Percentiles rank a stretch among this genome's conserved stretches.
Evolutionary conservation across 2,329 filamentous ascomycete genomes (phyloP).

Genomic region (Clonostachys chloroleuca): DNA sequence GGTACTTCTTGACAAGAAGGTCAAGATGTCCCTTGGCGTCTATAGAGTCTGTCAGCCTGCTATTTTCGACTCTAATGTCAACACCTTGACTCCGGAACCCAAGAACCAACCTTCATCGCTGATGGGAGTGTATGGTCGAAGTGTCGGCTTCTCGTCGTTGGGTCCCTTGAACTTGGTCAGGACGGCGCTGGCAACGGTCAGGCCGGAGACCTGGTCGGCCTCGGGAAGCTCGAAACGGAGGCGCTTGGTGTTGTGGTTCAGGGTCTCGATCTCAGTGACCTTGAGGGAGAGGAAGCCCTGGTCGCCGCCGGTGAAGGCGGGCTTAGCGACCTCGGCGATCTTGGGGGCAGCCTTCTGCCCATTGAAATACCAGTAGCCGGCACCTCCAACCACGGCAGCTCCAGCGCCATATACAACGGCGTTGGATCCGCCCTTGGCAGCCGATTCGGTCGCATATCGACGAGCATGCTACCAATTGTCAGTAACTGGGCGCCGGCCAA

Average conservation of each 20-base stretch:
- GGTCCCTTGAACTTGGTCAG: constrained; percentile 87
- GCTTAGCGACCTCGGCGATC: constrained; percentile 35
- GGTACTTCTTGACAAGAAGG: constrained; percentile 89
- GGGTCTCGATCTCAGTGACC: constrained; percentile 69
- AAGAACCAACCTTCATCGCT: constrained; percentile 71
- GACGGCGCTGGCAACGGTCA: constrained; percentile 79
- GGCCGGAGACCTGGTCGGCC: constrained; percentile 76
- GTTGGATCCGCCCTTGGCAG: constrained; percentile 50
- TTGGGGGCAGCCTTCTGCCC: constrained; percentile 38
- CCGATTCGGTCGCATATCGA: constrained; percentile 64
- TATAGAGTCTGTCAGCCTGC: constrained; percentile 20
- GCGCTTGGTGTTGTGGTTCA: constrained; percentile 95
- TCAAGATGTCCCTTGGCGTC: constrained; percentile 78
- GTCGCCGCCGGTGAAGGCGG: constrained; percentile 73
- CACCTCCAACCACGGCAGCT: constrained; percentile 53
- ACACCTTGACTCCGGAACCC: neutral
- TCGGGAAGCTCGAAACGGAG: constrained; percentile 86
- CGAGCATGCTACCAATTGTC: constrained; percentile 33
- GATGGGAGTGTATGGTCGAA: constrained; percentile 89
- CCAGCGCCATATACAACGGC: constrained; percentile 56
- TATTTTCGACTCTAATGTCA: neutral
- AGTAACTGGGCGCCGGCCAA: neutral
- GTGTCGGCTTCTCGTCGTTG: constrained; percentile 78
- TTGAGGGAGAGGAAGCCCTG: constrained; percentile 84
- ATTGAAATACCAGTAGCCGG: constrained; percentile 51